Evolutionary conservation across 208 protist species (phyloP).

Genomic region (Crithidia fasciculata): DNA sequence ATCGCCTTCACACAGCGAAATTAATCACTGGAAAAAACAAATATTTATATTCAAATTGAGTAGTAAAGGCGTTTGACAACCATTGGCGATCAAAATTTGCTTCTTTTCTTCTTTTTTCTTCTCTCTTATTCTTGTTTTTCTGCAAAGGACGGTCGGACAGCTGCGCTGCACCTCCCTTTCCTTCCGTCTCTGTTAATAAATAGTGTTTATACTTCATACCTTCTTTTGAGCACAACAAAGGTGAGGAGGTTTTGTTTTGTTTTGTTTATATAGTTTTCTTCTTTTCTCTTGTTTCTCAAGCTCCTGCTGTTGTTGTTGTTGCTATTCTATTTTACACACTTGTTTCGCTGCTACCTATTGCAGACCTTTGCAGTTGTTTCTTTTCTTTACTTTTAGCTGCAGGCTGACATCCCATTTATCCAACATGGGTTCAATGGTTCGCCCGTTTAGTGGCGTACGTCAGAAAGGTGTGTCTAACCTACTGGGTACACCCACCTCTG

Average conservation of each 20-base stretch:
- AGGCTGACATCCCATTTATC: no score
- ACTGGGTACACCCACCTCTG: neutral
- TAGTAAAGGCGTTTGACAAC: no score
- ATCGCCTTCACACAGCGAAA: no score
- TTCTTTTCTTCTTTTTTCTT: neutral
- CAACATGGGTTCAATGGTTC: neutral
- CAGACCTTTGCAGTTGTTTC: neutral
- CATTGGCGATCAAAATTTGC: no score
- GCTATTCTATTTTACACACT: neutral
- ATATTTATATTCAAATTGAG: no score
- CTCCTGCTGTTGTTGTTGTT: neutral
- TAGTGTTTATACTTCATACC: no score
- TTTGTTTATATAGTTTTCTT: neutral
- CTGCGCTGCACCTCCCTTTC: no score
- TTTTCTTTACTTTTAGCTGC: neutral
- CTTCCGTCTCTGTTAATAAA: no score
- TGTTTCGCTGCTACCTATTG: neutral
- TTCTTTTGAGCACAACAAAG: no score
- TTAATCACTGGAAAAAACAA: no score
- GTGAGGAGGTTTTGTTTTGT: neutral
- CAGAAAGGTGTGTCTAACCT: neutral
- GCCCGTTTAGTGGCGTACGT: neutral
- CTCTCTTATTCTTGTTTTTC: neutral
- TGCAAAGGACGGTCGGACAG: neutral
- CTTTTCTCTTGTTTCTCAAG: neutral